Conservation (phyloP, 768 basidiomycete genomes). For the Boletus coccyginus region DNA sequence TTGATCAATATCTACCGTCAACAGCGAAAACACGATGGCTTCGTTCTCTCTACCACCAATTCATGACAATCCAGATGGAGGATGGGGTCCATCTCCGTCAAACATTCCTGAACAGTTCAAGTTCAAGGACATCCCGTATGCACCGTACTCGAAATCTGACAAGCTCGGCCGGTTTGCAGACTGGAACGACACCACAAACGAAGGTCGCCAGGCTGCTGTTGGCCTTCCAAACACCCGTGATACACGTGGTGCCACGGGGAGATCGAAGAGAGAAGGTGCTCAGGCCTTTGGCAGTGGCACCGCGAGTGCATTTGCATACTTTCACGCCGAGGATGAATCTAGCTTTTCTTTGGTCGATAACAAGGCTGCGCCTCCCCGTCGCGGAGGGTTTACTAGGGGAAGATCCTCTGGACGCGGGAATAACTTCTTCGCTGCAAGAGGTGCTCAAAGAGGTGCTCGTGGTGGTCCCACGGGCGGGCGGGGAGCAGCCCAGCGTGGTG, state of each 20-base stretch:
- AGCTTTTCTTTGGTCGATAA: slow-evolving; percentile 96
- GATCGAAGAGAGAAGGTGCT: slow-evolving; percentile 70
- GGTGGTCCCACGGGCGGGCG: slow-evolving; percentile 46
- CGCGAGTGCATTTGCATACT: slow-evolving; percentile 91
- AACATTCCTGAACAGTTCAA: slow-evolving; percentile 90
- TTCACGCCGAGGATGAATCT: slow-evolving; percentile 97
- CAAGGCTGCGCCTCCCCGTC: slow-evolving; percentile 66
- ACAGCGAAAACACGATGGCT: slow-evolving; percentile 44
- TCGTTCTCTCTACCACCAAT: slow-evolving; percentile 87
- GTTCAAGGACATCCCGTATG: slow-evolving; percentile 98
- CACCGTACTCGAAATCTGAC: slow-evolving; percentile 98
- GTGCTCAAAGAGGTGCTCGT: slow-evolving; percentile 43
- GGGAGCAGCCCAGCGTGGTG: slow-evolving; percentile 36
- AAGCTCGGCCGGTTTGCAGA: slow-evolving; percentile 97
- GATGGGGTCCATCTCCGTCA: slow-evolving; percentile 85
- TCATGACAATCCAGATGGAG: slow-evolving; percentile 88
- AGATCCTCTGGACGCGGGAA: slow-evolving; percentile 37
- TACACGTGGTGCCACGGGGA: slow-evolving; percentile 49
- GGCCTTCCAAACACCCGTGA: slow-evolving; percentile 47
- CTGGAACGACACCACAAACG: slow-evolving; percentile 82
- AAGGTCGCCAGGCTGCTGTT: slow-evolving; percentile 54
- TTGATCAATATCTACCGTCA: slow-evolving; percentile 16
- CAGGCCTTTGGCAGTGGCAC: slow-evolving; percentile 90
- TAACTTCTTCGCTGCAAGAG: slow-evolving; percentile 39
- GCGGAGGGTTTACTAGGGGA: slow-evolving; percentile 64